Base-by-base conservation (phyloP, 139 green algal species). In the Edaphochlamys debaryana region DNA sequence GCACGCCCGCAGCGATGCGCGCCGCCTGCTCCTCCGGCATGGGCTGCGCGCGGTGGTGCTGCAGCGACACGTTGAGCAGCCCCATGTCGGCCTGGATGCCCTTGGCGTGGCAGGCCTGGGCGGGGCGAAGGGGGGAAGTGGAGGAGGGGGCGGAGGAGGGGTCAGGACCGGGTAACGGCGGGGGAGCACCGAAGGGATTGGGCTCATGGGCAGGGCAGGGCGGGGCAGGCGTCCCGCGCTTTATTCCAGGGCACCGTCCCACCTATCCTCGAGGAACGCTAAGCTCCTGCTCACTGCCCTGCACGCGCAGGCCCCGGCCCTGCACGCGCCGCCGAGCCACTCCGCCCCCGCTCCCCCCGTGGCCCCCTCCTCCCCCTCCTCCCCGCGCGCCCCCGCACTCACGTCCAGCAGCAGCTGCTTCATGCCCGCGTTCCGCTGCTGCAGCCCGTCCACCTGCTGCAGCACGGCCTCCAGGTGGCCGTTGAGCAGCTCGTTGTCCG, bases 401-500 rank as follows among this genome's bases (percentile, higher is more conserved):
- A 84, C 78, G 2, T 84, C 48, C 64, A 84, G 64, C 78, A 84
- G 78, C 66, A 68, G 38, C 52, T 84, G 66, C 50, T 84, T 84
- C 78, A 84, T 84, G 7, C 36, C 13, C 1, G 48, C 34, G 78
- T 84, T 84, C 30, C 34, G 23, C 78, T 38, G 36, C 66, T 84
- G 78, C 20, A 84, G 13, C 15, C 36, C 25, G 50, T 76, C 78
- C 25, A 76, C 66, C 45, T 54, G 45, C 45, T 54, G 6, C 63
- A 83, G 62, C 45, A 83, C 45, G 32, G 45, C 34, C 48, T 84
- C 78, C 66, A 77, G 64, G 29, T 75, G 66, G 6, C 36, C 50
- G 27, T 68, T 56, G 15, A 84, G 66, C 36, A n/a, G 48, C 50
- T 40, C 66, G 64, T 84, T 84, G 48, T 77, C 66, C 0, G 41